Conservation (phyloP, 2,329 filamentous ascomycete genomes). For the Myrmaecium sp. region DNA sequence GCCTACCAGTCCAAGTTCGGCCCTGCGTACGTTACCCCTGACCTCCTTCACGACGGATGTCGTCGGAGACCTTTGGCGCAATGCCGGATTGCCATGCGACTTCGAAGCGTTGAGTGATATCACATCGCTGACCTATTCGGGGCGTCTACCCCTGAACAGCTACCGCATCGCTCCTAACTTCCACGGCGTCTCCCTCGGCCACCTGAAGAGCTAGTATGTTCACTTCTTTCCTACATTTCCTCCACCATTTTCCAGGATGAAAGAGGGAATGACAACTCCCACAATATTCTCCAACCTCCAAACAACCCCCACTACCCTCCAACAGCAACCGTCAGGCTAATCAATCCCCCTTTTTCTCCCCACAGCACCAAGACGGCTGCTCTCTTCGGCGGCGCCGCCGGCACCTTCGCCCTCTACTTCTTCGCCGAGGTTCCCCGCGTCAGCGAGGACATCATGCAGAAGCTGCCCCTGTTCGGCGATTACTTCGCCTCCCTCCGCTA, state of each 20-base stretch:
- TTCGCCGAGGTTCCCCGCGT: slow-evolving; percentile 47
- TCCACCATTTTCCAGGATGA: neutral
- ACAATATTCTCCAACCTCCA: neutral
- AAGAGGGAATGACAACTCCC: too few species aligned
- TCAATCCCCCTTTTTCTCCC: neutral
- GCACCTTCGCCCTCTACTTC: slow-evolving; percentile 45
- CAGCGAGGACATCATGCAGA: slow-evolving; percentile 43
- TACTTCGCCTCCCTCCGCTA: slow-evolving; percentile 41
- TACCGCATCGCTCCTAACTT: slow-evolving; percentile 32
- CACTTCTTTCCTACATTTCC: slow-evolving; percentile 1
- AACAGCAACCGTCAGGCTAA: neutral
- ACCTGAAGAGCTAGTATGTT: slow-evolving; percentile 30
- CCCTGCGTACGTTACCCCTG: slow-evolving; percentile 32
- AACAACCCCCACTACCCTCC: neutral
- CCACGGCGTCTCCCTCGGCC: slow-evolving; percentile 30
- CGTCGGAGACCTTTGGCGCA: slow-evolving; percentile 1
- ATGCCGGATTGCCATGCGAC: slow-evolving; percentile 10
- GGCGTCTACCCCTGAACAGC: slow-evolving; percentile 17
- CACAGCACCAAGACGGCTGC: slow-evolving; percentile 26
- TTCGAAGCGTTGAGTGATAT: too few species aligned
- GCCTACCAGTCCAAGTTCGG: slow-evolving; percentile 40
- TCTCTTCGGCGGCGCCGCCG: slow-evolving; percentile 39
- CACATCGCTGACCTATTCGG: too few species aligned
- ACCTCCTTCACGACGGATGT: slow-evolving; percentile 2
- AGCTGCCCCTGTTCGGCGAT: slow-evolving; percentile 39